Percentiles rank a stretch among this genome's conserved stretches.
These are phyloP conservation scores for Picochlorum sp. DNA, from an alignment of 139 green algal species.

Conservation along the genomic window DNA sequence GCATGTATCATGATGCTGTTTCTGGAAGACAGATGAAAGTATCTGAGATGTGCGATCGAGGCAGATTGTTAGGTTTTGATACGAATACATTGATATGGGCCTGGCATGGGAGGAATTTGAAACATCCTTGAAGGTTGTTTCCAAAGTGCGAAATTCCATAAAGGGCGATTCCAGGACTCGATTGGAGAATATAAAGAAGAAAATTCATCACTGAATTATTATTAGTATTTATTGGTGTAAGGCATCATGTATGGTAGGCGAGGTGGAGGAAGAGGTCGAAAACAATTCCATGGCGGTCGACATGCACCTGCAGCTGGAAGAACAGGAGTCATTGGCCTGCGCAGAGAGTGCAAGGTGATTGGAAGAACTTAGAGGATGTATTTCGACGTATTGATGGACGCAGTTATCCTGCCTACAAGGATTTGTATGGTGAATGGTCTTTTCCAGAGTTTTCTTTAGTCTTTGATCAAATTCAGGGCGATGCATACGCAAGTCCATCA, in stretches of 20 bases:
- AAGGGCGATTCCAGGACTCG: constrained; percentile 11
- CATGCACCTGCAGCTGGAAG: constrained; percentile 7
- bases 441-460: constrained; percentile 35
- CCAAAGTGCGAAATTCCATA: constrained; percentile 6
- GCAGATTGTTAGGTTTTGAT: background rate
- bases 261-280: background rate
- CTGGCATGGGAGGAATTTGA: constrained; percentile 29
- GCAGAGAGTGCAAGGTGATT: background rate
- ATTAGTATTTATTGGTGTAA: background rate
- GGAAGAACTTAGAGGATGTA: constrained; percentile 5
- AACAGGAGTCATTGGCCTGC: background rate
- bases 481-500: constrained; percentile 35
- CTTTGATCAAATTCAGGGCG: constrained; percentile 43
- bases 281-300: background rate
- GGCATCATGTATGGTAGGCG: constrained; percentile 1
- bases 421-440: constrained; percentile 39
- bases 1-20: background rate
- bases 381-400: constrained; percentile 40
- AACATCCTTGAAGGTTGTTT: constrained; percentile 19
- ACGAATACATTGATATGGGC: constrained; percentile 5
- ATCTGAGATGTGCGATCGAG: background rate
- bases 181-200: background rate
- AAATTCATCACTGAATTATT: constrained; percentile 1
- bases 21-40: constrained; percentile 2
- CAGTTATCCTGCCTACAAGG: constrained; percentile 45